Conservation (phyloP, 176 grass and related monocot genomes). For the Thinopyrum elongatum region DNA sequence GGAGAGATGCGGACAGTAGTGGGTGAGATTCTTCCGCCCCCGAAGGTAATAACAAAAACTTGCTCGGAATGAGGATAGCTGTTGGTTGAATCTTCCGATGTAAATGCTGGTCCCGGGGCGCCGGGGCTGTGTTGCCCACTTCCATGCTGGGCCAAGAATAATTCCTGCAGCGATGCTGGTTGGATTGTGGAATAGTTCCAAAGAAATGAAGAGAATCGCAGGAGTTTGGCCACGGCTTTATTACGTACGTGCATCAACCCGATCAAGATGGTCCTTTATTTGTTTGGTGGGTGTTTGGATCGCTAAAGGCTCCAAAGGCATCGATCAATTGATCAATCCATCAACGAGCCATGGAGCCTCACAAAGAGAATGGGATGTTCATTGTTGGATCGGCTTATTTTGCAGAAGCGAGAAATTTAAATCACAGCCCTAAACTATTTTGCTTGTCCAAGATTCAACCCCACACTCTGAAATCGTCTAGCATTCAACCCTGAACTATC, state of each 20-base stretch:
- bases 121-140: background rate
- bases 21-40: background rate
- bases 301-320: background rate
- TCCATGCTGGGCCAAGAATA: background rate
- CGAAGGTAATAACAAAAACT: background rate
- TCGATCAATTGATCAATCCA: background rate
- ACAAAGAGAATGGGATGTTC: background rate
- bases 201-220: background rate
- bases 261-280: background rate
- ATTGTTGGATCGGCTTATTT: no score
- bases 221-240: background rate
- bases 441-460: no score
- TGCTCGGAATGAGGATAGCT: background rate
- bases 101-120: slow-evolving; percentile 21
- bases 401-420: no score
- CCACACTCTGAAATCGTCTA: no score
- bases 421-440: no score
- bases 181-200: background rate
- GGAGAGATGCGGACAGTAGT: slow-evolving; percentile 22
- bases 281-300: background rate
- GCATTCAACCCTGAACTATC: no score
- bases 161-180: background rate
- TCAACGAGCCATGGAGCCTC: background rate
- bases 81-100: slow-evolving; percentile 25
- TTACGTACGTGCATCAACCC: background rate